Base-by-base conservation (phyloP, 2,329 filamentous ascomycete species). In the Pseudocercospora macadamiae region DNA sequence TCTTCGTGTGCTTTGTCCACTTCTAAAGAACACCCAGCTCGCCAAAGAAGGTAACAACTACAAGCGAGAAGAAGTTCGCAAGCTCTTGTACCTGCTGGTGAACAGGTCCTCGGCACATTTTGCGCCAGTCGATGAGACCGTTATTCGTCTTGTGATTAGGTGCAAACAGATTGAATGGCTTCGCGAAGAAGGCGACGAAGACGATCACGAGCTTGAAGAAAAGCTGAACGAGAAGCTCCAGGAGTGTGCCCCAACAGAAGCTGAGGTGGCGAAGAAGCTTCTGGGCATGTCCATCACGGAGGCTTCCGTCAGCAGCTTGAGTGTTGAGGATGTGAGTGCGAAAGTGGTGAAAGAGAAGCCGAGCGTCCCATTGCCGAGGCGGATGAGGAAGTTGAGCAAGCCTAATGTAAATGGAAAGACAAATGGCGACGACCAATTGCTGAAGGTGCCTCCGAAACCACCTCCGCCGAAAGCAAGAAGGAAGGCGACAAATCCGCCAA, bases 1-100 rank as follows among this genome's bases (percentile, higher is more conserved):
- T 72, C 83, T 99, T 4, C 88, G 95, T 28, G 95, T 99, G 3
- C 79, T 99, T 10, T 92, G 96, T 70, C 95, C 95, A 0, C 82
- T 99, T 21, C 81, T 99, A 19, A 89, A 90, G 34, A 91, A 99
- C 72, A 97, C 93, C 1, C 95, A 97, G 74, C 85, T 99, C 42
- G 89, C 86, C 69, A 83, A 90, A 54, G 88, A 93, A 18, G 73
- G 70, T 2, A 91, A 91, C 1, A 87, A 96, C 72, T 97, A 99
- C 81, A 99, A 97, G 74, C 86, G 87, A 26, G 86, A 93, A 39
- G 93, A 97, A 72, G 85, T 99, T 37, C 78, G 89, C 36, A 88
- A 86, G 61, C 82, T 96, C 21, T 81, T 99, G 14, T 82, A 82
- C 52, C 84, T 96, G 12, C 82, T 97, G 2, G 71, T 73, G 28